Conservation (phyloP, 164 flowering plant genomes). For the Macadamia integrifolia region DNA sequence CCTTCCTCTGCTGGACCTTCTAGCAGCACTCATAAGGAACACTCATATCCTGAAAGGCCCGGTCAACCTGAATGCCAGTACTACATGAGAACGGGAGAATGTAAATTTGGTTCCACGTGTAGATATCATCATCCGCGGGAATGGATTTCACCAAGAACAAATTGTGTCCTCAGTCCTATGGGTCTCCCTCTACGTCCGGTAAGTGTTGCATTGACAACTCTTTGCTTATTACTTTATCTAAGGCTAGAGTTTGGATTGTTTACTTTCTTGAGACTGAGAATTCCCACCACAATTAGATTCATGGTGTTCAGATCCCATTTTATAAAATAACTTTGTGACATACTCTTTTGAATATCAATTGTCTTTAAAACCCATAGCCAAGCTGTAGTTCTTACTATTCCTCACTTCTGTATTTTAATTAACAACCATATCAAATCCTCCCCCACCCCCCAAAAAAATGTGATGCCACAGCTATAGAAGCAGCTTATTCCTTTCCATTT, state of each 20-base stretch:
- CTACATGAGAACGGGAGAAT: slow-evolving; percentile 87
- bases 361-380: no score
- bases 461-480: no score
- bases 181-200: slow-evolving; percentile 94
- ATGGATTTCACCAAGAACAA: slow-evolving; percentile 34
- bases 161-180: slow-evolving; percentile 45
- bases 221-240: slow-evolving; percentile 1
- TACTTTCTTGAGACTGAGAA: neutral
- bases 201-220: slow-evolving; percentile 15
- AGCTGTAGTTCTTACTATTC: no score
- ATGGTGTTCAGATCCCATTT: no score
- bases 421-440: no score
- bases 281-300: no score
- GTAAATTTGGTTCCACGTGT: slow-evolving; percentile 88
- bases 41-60: slow-evolving; percentile 78
- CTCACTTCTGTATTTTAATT: no score
- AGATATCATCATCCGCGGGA: slow-evolving; percentile 88
- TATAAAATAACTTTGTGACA: no score
- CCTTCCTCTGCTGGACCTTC: slow-evolving; percentile 48
- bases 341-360: no score
- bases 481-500: no score
- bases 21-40: slow-evolving; percentile 55
- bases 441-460: no score
- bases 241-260: neutral
- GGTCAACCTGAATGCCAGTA: slow-evolving; percentile 91